Conservation (phyloP, 2,329 filamentous ascomycete genomes). For the Clathrospora elynae region DNA sequence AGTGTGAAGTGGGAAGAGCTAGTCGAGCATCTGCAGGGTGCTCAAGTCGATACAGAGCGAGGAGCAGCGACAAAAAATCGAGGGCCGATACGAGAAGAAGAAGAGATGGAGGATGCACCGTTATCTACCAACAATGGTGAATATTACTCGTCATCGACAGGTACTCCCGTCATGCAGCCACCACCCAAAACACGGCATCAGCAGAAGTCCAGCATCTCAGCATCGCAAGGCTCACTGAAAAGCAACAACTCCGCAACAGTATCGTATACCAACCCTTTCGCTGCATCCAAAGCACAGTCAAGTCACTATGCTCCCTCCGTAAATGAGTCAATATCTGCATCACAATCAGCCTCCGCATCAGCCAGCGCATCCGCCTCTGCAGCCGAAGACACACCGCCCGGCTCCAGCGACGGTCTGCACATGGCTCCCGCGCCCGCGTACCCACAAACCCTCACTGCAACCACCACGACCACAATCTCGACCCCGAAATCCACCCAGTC, state of each 20-base stretch:
- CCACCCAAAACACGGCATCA: slow-evolving; percentile 35
- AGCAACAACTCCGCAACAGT: slow-evolving; percentile 36
- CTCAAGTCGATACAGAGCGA: slow-evolving; percentile 39
- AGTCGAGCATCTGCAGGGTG: slow-evolving; percentile 53
- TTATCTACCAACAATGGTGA: slow-evolving; percentile 32
- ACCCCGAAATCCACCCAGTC: slow-evolving; percentile 15
- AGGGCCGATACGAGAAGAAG: slow-evolving; percentile 30
- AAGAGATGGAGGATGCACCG: slow-evolving; percentile 32
- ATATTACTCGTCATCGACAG: slow-evolving; percentile 38
- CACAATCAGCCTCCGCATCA: slow-evolving; percentile 37
- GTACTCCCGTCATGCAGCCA: slow-evolving; percentile 45
- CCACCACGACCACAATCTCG: slow-evolving; percentile 25
- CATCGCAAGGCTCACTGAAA: slow-evolving; percentile 40
- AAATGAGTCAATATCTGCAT: slow-evolving; percentile 33
- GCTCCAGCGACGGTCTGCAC: slow-evolving; percentile 44
- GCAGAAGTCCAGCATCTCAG: slow-evolving; percentile 41
- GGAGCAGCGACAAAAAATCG: slow-evolving; percentile 42
- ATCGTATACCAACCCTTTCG: slow-evolving; percentile 33
- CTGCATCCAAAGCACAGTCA: slow-evolving; percentile 21
- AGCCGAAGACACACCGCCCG: slow-evolving; percentile 45
- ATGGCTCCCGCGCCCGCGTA: slow-evolving; percentile 42
- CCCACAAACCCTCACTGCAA: slow-evolving; percentile 35
- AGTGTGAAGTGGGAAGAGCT: slow-evolving; percentile 60
- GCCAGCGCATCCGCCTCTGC: slow-evolving; percentile 41
- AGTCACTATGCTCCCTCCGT: slow-evolving; percentile 32